Conservation (phyloP, 2,329 filamentous ascomycete genomes). For the Nigrospora osmanthi region DNA sequence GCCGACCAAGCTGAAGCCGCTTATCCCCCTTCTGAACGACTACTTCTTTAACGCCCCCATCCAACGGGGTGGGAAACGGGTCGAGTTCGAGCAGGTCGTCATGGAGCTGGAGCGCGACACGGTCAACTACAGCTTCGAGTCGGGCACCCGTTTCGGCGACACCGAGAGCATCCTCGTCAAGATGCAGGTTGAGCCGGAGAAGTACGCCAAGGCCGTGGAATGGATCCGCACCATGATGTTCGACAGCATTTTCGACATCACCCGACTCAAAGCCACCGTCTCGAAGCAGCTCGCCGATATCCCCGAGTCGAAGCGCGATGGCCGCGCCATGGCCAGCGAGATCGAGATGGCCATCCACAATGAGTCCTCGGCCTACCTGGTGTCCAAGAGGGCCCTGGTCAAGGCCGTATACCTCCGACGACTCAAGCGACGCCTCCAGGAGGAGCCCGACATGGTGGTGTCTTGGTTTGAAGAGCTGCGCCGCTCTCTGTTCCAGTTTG, state of each 20-base stretch:
- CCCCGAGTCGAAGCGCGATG: constrained; percentile 84
- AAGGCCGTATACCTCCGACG: constrained; percentile 82
- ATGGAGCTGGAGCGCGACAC: constrained; percentile 88
- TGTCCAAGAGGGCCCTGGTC: constrained; percentile 75
- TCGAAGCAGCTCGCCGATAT: constrained; percentile 85
- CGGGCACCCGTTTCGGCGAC: constrained; percentile 63
- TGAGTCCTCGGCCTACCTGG: constrained; percentile 65
- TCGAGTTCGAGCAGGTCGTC: constrained; percentile 89
- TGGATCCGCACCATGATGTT: constrained; percentile 87
- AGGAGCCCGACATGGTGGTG: constrained; percentile 69
- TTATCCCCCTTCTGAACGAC: constrained; percentile 77
- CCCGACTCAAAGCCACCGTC: constrained; percentile 54
- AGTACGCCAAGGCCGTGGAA: constrained; percentile 72
- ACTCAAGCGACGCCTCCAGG: constrained; percentile 71
- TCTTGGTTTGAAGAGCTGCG: constrained; percentile 71
- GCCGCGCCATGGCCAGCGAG: constrained; percentile 57
- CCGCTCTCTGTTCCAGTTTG: constrained; percentile 67
- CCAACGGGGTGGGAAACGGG: constrained; percentile 61
- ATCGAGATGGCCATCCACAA: constrained; percentile 74
- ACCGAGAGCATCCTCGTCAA: constrained; percentile 73
- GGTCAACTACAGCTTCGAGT: constrained; percentile 70
- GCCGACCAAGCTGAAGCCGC: constrained; percentile 74
- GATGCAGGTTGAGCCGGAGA: constrained; percentile 81
- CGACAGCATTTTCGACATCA: constrained; percentile 77
- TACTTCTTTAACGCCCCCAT: constrained; percentile 95